Evolutionary conservation across 257 asterid genomes (phyloP), one percentile per base, ranked within the genome.

Genomic region (Lavandula angustifolia): DNA sequence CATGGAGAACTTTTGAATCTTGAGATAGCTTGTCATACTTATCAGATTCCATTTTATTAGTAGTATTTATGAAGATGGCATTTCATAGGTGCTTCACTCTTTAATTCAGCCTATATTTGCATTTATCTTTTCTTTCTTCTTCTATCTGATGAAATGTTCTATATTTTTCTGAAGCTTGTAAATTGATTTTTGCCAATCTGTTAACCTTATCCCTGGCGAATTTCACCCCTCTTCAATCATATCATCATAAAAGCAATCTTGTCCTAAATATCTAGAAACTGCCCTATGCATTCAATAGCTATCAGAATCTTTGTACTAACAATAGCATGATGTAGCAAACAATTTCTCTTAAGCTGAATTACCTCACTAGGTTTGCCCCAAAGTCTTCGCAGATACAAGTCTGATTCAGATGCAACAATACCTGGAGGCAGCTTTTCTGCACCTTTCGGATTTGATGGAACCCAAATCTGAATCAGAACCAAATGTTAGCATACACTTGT

Each of bases 311-410:
- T 16, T 32, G 49, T 54, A 29, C 33, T 43, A 32, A 13, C 32
- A 60, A 54, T 42, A 66, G 16, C 27, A 51, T 0, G 4, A 11
- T 35, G 22, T 2, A 69, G 50, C 41, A 53, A 6, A 18, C 17
- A 67, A n/a, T n/a, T n/a, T 9, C 54, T 6, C 5, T 17, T 6
- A 11, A 42, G 40, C 35, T 22, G 49, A 59, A 57, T 75, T 76
- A 86, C 97, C 78, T 92, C 88, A 31, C 74, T 81, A 3, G 99
- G 97, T 37, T 67, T 60, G 11, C 97, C 97, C 95, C 95, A 87
- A 62, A 92, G 80, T 71, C 92, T 77, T 44, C 91, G 88, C 43
- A 74, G 83, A 72, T 74, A 78, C 18, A 78, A 75, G 62, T 92
- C 96, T 9, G 97, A 85, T 68, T 85, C 87, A 52, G 89, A 73